Percentiles rank a stretch among this genome's conserved stretches.
phyloP scores from a whole-genome alignment of 2,329 filamentous ascomycete species.

The Xylariaceae sp. region DNA sequence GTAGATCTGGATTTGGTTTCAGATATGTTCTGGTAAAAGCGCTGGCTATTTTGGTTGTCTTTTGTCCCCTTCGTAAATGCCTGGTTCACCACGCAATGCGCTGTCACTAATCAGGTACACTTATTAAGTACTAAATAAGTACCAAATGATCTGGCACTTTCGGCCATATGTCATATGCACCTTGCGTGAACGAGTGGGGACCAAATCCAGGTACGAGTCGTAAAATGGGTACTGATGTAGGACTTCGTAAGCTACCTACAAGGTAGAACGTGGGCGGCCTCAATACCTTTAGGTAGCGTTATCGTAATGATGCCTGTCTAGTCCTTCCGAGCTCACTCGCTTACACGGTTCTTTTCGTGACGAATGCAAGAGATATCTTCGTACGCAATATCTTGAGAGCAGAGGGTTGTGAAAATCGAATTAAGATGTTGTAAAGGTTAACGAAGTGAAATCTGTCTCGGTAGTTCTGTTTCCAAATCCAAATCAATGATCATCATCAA shows the following conservation, averaged over 20 bases:
- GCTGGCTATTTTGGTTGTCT: background rate
- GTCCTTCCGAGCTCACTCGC: too few species aligned
- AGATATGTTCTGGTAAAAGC: background rate
- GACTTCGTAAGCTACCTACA: too few species aligned
- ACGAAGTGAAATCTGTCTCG: too few species aligned
- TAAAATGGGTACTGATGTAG: conserved; percentile 3
- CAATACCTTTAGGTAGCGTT: conserved; percentile 19
- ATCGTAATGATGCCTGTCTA: too few species aligned
- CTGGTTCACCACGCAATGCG: conserved; percentile 11
- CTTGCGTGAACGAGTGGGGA: conserved; percentile 19
- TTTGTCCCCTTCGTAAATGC: conserved; percentile 1
- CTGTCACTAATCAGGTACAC: conserved; percentile 18
- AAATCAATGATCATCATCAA: too few species aligned
- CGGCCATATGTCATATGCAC: background rate
- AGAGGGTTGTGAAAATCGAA: too few species aligned
- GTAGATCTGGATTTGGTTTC: background rate
- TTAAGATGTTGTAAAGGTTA: too few species aligned
- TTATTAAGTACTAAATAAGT: conserved; percentile 7
- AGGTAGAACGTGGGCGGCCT: conserved; percentile 23
- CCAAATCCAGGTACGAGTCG: conserved; percentile 12
- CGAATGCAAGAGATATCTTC: too few species aligned
- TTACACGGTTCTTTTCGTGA: too few species aligned
- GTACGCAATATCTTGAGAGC: too few species aligned
- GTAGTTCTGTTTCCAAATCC: too few species aligned
- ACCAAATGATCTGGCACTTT: conserved; percentile 5